Percentiles rank a stretch among this genome's conserved stretches.
Conservation (phyloP, 352 stramenopile genomes). For the Globisporangium orthogonon region DNA sequence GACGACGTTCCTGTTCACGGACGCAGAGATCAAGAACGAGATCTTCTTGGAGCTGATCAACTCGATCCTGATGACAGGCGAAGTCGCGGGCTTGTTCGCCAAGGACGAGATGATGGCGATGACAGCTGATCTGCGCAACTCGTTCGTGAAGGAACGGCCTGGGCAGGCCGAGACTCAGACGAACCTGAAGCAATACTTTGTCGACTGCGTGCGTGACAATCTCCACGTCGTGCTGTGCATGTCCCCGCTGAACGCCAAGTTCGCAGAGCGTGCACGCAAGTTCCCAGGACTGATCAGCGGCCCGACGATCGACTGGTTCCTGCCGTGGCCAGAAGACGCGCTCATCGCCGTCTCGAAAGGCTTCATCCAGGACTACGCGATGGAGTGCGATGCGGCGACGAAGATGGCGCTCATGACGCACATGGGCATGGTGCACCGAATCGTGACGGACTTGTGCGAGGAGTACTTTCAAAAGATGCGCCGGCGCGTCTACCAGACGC, state of each 20-base stretch:
- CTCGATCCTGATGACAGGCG: conserved; percentile 96
- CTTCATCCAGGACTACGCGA: conserved; percentile 95
- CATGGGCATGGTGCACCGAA: conserved; percentile 97
- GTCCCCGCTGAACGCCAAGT: conserved; percentile 98
- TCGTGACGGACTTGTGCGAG: conserved; percentile 96
- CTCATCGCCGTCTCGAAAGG: conserved; percentile 95
- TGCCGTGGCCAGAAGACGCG: conserved; percentile 98
- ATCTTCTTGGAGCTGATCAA: conserved; percentile 99
- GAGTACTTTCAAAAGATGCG: conserved; percentile 99
- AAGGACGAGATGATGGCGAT: conserved; percentile 99
- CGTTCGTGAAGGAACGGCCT: conserved; percentile 93
- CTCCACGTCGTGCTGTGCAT: conserved; percentile 98
- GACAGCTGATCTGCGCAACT: conserved; percentile 93
- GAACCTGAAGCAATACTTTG: conserved; percentile 98
- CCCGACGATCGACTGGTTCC: conserved; percentile 99
- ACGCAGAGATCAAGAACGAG: conserved; percentile 99
- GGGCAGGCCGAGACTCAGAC: conserved; percentile 93
- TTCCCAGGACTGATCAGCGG: conserved; percentile 96
- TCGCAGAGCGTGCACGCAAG: conserved; percentile 94
- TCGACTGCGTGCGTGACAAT: conserved; percentile 97
- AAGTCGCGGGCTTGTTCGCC: conserved; percentile 96
- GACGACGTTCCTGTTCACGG: conserved; percentile 98
- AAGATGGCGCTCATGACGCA: conserved; percentile 93
- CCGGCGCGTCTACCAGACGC: conserved; percentile 96
- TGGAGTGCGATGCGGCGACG: conserved; percentile 89